Conservation (phyloP, 345 rosid species). For the Raphanus sativus region DNA sequence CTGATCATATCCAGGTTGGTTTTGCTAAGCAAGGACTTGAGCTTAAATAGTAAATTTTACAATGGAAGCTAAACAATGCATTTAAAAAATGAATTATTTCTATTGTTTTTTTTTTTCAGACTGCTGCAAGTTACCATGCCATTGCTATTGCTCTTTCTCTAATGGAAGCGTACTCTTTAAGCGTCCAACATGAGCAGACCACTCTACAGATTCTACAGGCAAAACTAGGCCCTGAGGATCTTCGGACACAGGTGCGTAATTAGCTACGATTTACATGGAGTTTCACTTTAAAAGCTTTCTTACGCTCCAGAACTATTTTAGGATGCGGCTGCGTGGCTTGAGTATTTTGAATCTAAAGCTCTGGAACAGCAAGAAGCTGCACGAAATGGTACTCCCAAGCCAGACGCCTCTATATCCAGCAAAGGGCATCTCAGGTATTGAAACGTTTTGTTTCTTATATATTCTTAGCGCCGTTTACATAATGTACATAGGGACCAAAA, state of each 20-base stretch:
- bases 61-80: background rate
- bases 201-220: constrained; percentile 89
- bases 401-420: constrained; percentile 96
- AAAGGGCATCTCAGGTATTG: constrained; percentile 94
- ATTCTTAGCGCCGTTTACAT: background rate
- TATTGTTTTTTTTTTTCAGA: constrained; percentile 44
- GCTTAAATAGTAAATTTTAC: background rate
- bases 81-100: background rate
- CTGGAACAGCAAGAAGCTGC: constrained; percentile 97
- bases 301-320: constrained; percentile 37
- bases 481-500: constrained; percentile 11
- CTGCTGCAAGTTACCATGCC: constrained; percentile 99
- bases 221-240: constrained; percentile 90
- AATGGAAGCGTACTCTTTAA: constrained; percentile 90
- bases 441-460: background rate
- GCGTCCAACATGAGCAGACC: constrained; percentile 98
- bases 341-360: constrained; percentile 92
- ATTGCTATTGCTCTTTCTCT: constrained; percentile 96
- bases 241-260: constrained; percentile 84
- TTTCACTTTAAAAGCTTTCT: constrained; percentile 18
- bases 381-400: constrained; percentile 93
- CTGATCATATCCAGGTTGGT: constrained; percentile 94
- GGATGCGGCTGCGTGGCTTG: constrained; percentile 99
- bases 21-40: constrained; percentile 11
- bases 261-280: constrained; percentile 13